Conservation (phyloP, 208 protist species). For the Entamoeba histolytica region DNA sequence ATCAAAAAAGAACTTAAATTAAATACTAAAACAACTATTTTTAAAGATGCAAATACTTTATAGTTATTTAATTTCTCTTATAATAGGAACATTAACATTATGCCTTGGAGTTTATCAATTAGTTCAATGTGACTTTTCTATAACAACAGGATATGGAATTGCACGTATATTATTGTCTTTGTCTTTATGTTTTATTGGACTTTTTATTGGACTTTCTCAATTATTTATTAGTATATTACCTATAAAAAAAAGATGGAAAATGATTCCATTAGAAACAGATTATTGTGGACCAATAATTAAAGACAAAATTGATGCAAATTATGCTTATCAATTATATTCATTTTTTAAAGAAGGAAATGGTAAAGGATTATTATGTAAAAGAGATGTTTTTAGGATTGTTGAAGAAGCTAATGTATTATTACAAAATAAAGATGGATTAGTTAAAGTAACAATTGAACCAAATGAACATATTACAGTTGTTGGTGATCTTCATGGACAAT, state of each 20-base stretch:
- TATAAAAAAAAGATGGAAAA: not conserved
- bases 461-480: not conserved
- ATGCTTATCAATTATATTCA: not conserved
- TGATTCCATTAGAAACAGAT: not conserved
- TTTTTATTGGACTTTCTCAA: not conserved
- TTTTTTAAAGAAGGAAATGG: not conserved
- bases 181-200: not conserved
- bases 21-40: too few relatives aligned
- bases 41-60: not conserved
- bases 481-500: slow-evolving; percentile 58
- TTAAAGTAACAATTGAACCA: not conserved
- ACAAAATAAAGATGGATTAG: not conserved
- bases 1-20: too few relatives aligned
- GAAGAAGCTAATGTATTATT: not conserved
- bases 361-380: not conserved
- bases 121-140: not conserved
- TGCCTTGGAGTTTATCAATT: not conserved
- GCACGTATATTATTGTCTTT: not conserved
- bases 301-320: not conserved
- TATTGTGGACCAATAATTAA: not conserved
- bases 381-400: not conserved
- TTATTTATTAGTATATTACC: not conserved
- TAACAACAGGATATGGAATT: not conserved
- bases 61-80: not conserved
- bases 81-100: not conserved